Base-by-base conservation (phyloP, 768 basidiomycete genomes). In the Exsudoporus frostii region DNA sequence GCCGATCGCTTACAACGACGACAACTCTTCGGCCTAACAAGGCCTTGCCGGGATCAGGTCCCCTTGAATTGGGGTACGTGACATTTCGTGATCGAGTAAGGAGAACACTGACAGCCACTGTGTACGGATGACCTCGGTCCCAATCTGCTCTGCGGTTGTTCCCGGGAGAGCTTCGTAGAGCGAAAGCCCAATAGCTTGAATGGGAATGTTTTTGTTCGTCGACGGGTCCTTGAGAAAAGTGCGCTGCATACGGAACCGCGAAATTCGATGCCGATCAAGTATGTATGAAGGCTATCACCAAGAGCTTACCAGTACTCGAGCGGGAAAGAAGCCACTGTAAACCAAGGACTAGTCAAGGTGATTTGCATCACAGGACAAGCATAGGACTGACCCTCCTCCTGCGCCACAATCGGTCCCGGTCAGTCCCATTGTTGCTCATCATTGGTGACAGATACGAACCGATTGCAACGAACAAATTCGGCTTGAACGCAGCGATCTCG, bases 121-220 rank as follows among this genome's bases (percentile, higher is more conserved):
- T 15, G 95, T 99, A 50, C 95, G 82, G 61, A 97, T 76, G 58
- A 99, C 92, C 68, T 97, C 86, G 54, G 75, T 79, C 45, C 90
- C 90, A 46, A 93, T 79, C 67, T 86, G 81, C 60, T 92, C 84
- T 27, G 71, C 83, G 1, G 83, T 83, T 4, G 83, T 80, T 17
- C 86, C 91, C 6, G 85, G 85, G 17, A 98, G 77, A 25, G 89
- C 83, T 68, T 99, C 97, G 62, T 99, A 99, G 4, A 99, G 78
- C 6, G 93, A 95, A 30, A 99, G 82, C 2, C 97, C 95, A 58
- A 99, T 98, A 5, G 97, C 96, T 69, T 94, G 91, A 58, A 98
- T 97, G 43, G 92, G 90, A 47, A 98, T 84, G 51, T 90, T 86
- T 61, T 82, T 83, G 62, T 89, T 86, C 27, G 78, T 79, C 2